phyloP scores from a whole-genome alignment of 2,329 filamentous ascomycete species.

The Leptosphaerulina australis region DNA sequence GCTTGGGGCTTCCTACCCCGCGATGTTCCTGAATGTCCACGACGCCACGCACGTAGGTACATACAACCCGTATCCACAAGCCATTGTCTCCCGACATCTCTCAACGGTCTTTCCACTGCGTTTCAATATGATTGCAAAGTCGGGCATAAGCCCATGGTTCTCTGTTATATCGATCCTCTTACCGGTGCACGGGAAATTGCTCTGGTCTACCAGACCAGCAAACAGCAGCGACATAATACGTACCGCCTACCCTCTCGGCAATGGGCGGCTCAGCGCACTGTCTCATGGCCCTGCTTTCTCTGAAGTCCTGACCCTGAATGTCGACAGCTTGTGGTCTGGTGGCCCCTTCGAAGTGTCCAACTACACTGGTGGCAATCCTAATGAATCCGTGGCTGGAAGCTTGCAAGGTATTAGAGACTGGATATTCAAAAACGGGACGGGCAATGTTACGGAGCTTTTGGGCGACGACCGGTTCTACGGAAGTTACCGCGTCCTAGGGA shows the following conservation, averaged over 20 bases:
- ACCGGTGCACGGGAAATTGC: conserved; percentile 17
- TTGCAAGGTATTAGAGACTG: conserved; percentile 53
- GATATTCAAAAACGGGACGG: conserved; percentile 58
- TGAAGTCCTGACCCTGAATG: conserved; percentile 55
- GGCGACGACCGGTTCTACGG: conserved; percentile 52
- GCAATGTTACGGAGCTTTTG: conserved; percentile 50
- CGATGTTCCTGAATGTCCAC: not conserved
- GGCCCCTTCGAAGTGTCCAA: conserved; percentile 55
- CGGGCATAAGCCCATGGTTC: not conserved
- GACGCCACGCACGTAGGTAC: not conserved
- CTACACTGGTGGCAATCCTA: conserved; percentile 58
- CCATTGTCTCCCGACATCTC: too few relatives aligned
- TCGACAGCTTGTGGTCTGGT: conserved; percentile 59
- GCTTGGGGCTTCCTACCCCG: not conserved
- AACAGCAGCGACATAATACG: conserved; percentile 31
- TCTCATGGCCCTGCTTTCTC: conserved; percentile 52
- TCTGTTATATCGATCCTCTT: not conserved
- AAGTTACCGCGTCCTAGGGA: conserved; percentile 56
- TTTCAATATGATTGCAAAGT: too few relatives aligned
- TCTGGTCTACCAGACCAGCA: conserved; percentile 31
- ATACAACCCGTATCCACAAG: too few relatives aligned
- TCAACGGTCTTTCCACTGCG: too few relatives aligned
- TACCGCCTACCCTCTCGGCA: conserved; percentile 55
- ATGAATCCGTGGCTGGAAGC: conserved; percentile 34
- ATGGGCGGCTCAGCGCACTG: conserved; percentile 56